Evolutionary conservation across 306 rosid species (phyloP), one percentile per base, ranked within the genome.

Genomic region (Echinosophora koreensis): DNA sequence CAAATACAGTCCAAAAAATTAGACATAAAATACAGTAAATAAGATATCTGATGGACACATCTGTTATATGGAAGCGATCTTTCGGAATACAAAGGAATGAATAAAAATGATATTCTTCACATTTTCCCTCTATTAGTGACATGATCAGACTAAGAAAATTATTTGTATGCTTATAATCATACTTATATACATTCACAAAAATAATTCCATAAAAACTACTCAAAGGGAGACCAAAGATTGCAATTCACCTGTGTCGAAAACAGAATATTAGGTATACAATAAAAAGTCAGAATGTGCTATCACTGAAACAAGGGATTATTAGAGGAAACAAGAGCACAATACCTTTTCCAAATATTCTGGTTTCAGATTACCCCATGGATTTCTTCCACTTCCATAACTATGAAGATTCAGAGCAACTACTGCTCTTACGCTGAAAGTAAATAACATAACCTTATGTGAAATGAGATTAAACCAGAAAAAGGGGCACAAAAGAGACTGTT

Each of bases 381-480:
- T 89, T 81, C 99, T 89, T 83, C 99, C 99, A 73, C 99, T 96
- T 71, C 94, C 99, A 73, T 96, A 96, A 89, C 84, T 96, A 88
- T 88, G 92, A 71, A 96, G 98, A 84, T 96, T 96, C 38, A 92
- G 64, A 51, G 86, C 98, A 72, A 96, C 98, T 56, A 96, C 80
- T 38, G 99, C 90, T 82, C 99, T 88, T 56, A 96, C 99, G 17
- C 99, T 96, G 85, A 83, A 77, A 66, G 55, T 34, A 83, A 71
- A 86, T 41, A 69, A 76, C 65, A 77, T 69, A 64, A 83, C 35
- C 66, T 10, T 72, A 34, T 28, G 66, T 52, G 16, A 72, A 64
- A 83, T 50, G 73, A 38, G 61, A 63, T 11, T 11, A 58, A 71
- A 65, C 41, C 32, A 57, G 51, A 28, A 56, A 5, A 35, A 3